Evolutionary conservation across 2,329 filamentous ascomycete genomes (phyloP), one percentile per base, ranked within the genome.

Genomic region (Diaporthe velutina): DNA sequence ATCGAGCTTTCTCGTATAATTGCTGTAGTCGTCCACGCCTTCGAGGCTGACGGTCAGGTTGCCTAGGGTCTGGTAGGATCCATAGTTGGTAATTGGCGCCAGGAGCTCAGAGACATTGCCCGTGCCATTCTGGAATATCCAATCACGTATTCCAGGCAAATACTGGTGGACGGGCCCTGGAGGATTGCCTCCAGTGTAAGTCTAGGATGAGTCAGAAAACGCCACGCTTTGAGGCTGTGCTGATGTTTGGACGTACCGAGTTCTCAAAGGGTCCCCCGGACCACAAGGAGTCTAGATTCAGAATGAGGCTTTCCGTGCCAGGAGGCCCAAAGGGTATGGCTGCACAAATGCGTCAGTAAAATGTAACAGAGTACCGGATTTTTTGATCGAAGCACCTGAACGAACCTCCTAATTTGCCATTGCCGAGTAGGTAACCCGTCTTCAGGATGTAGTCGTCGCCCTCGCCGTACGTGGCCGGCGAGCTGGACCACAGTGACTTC

Each of bases 201-300:
- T 66, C 85, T 25, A 10, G 28, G 17, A 2, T n/a, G 13, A 7
- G 33, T 64, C 45, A 70, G 61, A 64, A 25, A 42, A 1, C 1
- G 45, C 50, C 57, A 40, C 42, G 79, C 2, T 50, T 19, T 8
- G 55, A 25, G 30, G 52, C 28, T 28, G 40, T 45, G 48, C 55
- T 55, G 22, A n/a, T 70, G 3, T 13, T 22, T 52, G 3, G 33
- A 40, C 64, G 64, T 15, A 76, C 75, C 22, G 70, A 52, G 22
- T 52, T 80, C 72, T 87, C 82, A 73, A 89, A 89, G 0, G 87
- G 87, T 0, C 88, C 88, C 3, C 86, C 87, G 2, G 84, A 85
- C 88, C 87, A 89, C 1, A 89, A 77, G 2, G 82, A 86, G 73
- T 90, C 88, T 25, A 87, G 77, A 67, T 89, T 89, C 50, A 89